These are phyloP conservation scores for Trebouxia sp. DNA, from an alignment of 139 green algal genomes.

Conservation along the genomic window DNA sequence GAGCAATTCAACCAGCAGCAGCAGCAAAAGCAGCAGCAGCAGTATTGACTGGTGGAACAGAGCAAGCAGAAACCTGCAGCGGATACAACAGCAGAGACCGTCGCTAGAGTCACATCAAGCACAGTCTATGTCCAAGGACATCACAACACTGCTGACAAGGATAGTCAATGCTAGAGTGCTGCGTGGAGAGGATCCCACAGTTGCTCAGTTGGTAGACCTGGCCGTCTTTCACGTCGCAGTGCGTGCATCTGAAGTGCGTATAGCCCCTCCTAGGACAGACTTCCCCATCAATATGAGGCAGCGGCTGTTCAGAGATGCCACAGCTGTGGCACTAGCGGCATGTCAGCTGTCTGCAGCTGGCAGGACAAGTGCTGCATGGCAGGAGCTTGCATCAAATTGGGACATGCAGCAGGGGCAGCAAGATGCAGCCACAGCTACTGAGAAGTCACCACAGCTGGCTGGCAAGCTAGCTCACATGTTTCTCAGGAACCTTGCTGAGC, in stretches of 20 bases:
- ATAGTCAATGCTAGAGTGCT: slow-evolving; percentile 21
- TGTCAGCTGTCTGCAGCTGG: neutral
- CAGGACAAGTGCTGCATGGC: neutral
- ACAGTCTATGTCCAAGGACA: neutral
- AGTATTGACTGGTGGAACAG: neutral
- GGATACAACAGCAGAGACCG: neutral
- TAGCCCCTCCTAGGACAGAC: slow-evolving; percentile 18
- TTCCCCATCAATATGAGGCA: slow-evolving; percentile 22
- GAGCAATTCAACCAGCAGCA: neutral
- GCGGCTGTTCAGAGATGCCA: slow-evolving; percentile 23
- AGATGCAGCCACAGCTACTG: neutral
- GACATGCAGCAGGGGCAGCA: neutral
- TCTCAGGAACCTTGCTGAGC: slow-evolving; percentile 12
- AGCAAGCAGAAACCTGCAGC: neutral
- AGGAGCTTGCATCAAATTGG: slow-evolving; percentile 10
- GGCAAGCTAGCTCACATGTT: slow-evolving; percentile 27
- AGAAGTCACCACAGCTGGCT: neutral
- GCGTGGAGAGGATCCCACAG: slow-evolving; percentile 7
- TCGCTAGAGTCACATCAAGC: slow-evolving; percentile 7
- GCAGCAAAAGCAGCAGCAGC: neutral
- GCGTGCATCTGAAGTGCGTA: neutral
- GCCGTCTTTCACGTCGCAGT: slow-evolving; percentile 1
- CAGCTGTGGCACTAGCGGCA: neutral
- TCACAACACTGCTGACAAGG: neutral
- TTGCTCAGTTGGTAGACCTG: slow-evolving; percentile 1